phyloP scores from a whole-genome alignment of 116 monocot genomes.

The Cymodocea nodosa region DNA sequence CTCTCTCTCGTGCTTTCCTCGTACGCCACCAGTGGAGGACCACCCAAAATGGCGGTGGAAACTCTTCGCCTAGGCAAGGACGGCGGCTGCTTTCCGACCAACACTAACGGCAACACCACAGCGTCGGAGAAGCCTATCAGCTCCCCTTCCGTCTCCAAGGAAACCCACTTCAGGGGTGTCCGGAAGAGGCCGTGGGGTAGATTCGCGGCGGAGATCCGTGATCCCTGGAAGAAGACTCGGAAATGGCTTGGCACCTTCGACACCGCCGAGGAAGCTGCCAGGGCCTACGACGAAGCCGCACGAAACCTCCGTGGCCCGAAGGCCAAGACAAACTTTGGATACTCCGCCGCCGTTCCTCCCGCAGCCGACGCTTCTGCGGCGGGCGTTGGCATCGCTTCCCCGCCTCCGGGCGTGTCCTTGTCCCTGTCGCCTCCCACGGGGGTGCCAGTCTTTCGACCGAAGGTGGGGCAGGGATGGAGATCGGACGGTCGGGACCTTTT shows the following conservation, averaged over 20 bases:
- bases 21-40: background rate
- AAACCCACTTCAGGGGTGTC: constrained; percentile 22
- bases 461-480: background rate
- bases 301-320: constrained; percentile 37
- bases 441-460: background rate
- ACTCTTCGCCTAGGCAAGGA: constrained; percentile 23
- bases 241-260: constrained; percentile 87
- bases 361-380: background rate
- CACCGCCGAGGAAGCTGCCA: constrained; percentile 77
- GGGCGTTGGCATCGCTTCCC: constrained; percentile 2
- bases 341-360: background rate
- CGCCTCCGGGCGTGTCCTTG: constrained; percentile 2
- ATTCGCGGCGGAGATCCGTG: constrained; percentile 38
- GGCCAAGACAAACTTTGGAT: constrained; percentile 55
- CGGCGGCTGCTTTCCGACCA: background rate
- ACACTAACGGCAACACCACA: background rate
- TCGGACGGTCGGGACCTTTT: constrained; percentile 2
- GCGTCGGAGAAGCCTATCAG: background rate
- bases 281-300: constrained; percentile 38
- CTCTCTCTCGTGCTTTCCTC: background rate
- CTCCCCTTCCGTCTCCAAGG: constrained; percentile 1
- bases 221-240: constrained; percentile 42
- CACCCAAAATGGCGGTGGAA: constrained; percentile 13
- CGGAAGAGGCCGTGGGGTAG: constrained; percentile 38
- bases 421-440: background rate